phyloP scores from a whole-genome alignment of 208 protist species.

The Wallacemonas sp. region DNA sequence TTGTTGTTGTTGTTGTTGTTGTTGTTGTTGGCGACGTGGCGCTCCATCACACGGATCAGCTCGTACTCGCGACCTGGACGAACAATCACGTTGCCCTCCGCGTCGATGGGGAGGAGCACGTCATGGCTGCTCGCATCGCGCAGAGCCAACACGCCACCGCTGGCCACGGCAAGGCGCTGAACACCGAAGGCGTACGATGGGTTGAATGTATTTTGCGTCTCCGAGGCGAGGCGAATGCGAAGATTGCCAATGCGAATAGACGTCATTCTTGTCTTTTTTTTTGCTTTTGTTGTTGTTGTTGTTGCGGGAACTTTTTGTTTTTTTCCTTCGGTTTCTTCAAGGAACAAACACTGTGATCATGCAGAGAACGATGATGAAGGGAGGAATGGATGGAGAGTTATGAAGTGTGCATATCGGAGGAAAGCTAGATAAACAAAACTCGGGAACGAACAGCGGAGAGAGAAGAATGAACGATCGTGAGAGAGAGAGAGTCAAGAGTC shows the following conservation, averaged over 20 bases:
- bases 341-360: too few relatives aligned
- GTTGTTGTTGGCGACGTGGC: constrained; percentile 4
- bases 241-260: constrained; percentile 65
- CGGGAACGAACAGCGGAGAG: too few relatives aligned
- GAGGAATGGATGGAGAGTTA: too few relatives aligned
- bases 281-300: background rate
- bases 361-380: too few relatives aligned
- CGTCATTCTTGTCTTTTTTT: constrained; percentile 27
- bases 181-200: constrained; percentile 65
- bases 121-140: constrained; percentile 43
- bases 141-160: constrained; percentile 40
- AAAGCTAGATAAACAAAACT: too few relatives aligned
- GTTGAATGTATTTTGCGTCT: constrained; percentile 71
- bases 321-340: background rate
- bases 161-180: constrained; percentile 1
- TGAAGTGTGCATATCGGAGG: too few relatives aligned
- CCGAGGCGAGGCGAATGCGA: constrained; percentile 58
- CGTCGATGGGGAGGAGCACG: constrained; percentile 67
- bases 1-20: background rate
- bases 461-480: too few relatives aligned
- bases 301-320: constrained; percentile 15
- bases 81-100: constrained; percentile 69
- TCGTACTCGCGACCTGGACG: constrained; percentile 55
- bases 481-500: too few relatives aligned
- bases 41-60: constrained; percentile 41